Conservation (phyloP, 495 filamentous ascomycete genomes). For the Tuber magnatum region DNA sequence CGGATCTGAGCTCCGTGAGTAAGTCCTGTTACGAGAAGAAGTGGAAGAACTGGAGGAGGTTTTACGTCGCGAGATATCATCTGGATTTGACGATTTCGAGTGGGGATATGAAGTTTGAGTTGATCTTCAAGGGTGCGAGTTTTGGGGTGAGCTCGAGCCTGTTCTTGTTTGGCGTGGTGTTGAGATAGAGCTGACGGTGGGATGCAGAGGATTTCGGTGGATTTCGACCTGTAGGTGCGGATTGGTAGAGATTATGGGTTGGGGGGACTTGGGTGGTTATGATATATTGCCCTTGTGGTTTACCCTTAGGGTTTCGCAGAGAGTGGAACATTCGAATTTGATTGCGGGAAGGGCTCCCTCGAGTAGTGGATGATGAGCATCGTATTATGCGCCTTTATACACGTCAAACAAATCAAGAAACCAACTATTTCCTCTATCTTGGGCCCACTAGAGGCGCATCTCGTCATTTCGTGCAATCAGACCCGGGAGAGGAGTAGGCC, state of each 20-base stretch:
- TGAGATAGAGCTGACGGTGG: not conserved
- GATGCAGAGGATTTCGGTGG: not conserved
- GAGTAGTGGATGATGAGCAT: not conserved
- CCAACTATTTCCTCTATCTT: not conserved
- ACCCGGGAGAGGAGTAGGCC: not conserved
- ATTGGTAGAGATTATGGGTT: not conserved
- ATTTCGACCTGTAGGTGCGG: not conserved
- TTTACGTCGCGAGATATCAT: constrained; percentile 13
- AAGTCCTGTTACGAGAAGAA: constrained; percentile 12
- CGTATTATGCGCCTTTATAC: not conserved
- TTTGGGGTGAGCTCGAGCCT: constrained; percentile 1
- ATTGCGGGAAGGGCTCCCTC: not conserved
- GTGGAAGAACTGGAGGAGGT: constrained; percentile 16
- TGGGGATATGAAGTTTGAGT: constrained; percentile 18
- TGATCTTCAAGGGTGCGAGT: constrained; percentile 10
- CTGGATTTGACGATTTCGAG: constrained; percentile 7
- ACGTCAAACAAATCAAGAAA: not conserved
- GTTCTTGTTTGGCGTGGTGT: not conserved
- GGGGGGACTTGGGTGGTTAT: not conserved
- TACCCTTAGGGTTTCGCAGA: not conserved
- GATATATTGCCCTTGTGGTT: not conserved
- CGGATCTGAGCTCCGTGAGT: constrained; percentile 12
- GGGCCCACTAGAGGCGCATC: not conserved
- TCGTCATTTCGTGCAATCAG: not conserved
- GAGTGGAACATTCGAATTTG: not conserved